These are phyloP conservation scores for Alternaria gaisen DNA, from an alignment of 2,329 filamentous ascomycete species.

Conservation along the genomic window DNA sequence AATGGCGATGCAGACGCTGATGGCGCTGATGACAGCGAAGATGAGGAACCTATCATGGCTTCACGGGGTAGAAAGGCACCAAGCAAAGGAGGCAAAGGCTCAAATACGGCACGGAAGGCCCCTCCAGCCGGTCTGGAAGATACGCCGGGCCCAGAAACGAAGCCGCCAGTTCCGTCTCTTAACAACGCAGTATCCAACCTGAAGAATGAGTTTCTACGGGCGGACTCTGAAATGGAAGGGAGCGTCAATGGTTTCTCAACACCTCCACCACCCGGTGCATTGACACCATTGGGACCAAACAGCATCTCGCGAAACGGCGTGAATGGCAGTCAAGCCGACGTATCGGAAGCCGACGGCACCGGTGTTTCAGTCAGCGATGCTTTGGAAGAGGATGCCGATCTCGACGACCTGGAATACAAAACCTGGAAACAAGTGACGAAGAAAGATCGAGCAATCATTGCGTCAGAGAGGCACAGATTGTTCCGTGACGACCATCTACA, in stretches of 20 bases:
- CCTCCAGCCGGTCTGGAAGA: conserved; percentile 77
- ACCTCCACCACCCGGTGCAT: conserved; percentile 77
- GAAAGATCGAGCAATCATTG: conserved; percentile 86
- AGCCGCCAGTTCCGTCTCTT: conserved; percentile 70
- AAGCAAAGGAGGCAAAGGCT: conserved; percentile 75
- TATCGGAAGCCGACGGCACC: conserved; percentile 84
- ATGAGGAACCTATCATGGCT: conserved; percentile 94
- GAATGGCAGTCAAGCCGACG: conserved; percentile 76
- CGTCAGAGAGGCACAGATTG: conserved; percentile 84
- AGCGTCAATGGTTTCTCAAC: conserved; percentile 86
- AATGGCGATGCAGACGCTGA: conserved; percentile 83
- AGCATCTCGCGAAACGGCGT: conserved; percentile 67
- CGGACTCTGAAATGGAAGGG: conserved; percentile 83
- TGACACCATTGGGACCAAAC: conserved; percentile 78
- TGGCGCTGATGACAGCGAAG: conserved; percentile 88
- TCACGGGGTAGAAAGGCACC: conserved; percentile 90
- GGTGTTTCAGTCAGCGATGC: conserved; percentile 73
- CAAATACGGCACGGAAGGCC: conserved; percentile 72
- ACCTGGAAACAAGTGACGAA: conserved; percentile 99
- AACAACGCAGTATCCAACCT: conserved; percentile 59
- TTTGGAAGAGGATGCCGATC: conserved; percentile 77
- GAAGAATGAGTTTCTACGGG: conserved; percentile 63
- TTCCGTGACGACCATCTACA: conserved; percentile 89
- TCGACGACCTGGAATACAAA: conserved; percentile 91
- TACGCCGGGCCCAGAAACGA: conserved; percentile 78